Evolutionary conservation across 805 yeast genomes (phyloP), one percentile per base, ranked within the genome.

Genomic region (Candida sphagnicola): DNA sequence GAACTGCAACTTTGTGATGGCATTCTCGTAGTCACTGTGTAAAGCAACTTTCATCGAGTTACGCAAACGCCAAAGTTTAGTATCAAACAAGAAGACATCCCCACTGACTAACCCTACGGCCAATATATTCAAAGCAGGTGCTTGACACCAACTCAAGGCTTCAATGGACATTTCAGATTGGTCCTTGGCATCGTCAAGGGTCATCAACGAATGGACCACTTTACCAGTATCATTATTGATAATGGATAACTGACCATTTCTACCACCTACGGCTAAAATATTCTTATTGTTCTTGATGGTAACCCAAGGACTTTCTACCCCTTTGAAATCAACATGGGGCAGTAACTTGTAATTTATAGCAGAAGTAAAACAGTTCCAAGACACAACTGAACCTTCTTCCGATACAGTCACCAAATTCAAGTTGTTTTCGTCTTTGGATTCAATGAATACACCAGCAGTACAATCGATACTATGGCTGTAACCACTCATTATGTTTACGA

Each of bases 71-170:
- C 98, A 91, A 28, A 89, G 81, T 40, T 76, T 77, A 4, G 90
- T 73, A 56, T 91, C 97, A 54, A 82, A 88, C 38, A 93, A 67
- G 40, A 82, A 66, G n/a, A 93, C 72, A 43, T 81, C 85, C 31
- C 99, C 99, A 21, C 85, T 80, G 16, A 93, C 98, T 47, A 86
- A 70, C 5, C 99, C 99, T 8, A 84, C 75, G 2, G 96, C 98
- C 56, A 93, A 62, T 33, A 68, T 53, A 43, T 58, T 63, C 33
- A 88, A 59, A 19, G 82, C 74, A 12, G 78, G 75, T 31, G 62
- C 58, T 14, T 50, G 48, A 52, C 89, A 80, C 95, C 96, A 93
- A 11, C 84, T 60, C 37, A 93, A 70, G 3, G 95, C 82, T 65
- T 68, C 74, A 31, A 68, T 62, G 8, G 72, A 66, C 29, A 68